These are phyloP conservation scores for Eucalyptus microcorys DNA, from an alignment of 345 rosid species.

Conservation along the genomic window DNA sequence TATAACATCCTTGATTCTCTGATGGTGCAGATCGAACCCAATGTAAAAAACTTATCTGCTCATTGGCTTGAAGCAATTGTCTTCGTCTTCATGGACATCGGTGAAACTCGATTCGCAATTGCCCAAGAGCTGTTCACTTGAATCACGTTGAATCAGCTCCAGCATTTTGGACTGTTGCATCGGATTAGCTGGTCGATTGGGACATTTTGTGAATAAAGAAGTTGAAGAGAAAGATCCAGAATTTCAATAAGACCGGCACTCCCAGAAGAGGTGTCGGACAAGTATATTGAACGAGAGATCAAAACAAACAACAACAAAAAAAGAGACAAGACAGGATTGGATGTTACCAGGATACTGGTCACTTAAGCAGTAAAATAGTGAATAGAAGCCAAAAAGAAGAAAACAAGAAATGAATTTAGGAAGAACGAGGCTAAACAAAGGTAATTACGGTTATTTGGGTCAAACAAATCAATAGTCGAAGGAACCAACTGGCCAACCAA, in stretches of 20 bases:
- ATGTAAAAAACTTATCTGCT: neutral
- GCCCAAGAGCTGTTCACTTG: neutral
- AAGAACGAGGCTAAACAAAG: neutral
- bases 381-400: neutral
- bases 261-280: neutral
- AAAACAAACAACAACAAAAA: neutral
- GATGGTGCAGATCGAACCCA: neutral
- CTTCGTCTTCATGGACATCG: neutral
- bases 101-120: neutral
- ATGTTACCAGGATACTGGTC: neutral
- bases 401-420: neutral
- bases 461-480: neutral
- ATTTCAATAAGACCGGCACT: neutral
- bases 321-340: neutral
- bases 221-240: neutral
- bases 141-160: neutral
- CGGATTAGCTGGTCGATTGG: neutral
- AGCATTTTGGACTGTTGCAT: neutral
- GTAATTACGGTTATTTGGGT: neutral
- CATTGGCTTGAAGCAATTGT: neutral
- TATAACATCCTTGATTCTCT: neutral
- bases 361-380: neutral
- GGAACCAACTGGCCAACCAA: neutral
- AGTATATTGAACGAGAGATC: neutral
- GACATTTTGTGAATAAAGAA: neutral